Base-by-base conservation (phyloP, 176 grass and related monocot species). In the Stipa capillata region DNA sequence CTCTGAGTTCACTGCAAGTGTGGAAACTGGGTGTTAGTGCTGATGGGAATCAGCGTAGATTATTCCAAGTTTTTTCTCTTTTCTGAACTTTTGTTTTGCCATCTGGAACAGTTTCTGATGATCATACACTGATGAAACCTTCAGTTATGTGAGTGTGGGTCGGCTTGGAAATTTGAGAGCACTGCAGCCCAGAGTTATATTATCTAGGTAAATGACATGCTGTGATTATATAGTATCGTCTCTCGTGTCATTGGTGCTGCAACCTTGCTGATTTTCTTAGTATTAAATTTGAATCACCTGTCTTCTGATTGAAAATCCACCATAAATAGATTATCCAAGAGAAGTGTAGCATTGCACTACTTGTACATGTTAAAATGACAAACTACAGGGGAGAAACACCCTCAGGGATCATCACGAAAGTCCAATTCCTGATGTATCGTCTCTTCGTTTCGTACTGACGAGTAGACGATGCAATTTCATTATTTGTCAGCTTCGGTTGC, bases 101-200 rank as follows among this genome's bases (percentile, higher is more conserved):
- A 9, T 12, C 58, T 34, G 9, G 27, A 49, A 84, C 51, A 74
- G 42, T 44, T 65, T 79, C 69, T 21, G 53, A 31, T 80, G 25
- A 75, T 80, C 69, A 45, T 85, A 48, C 57, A 66, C 53, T 56
- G 77, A 63, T 76, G 69, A n/a, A n/a, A n/a, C 68, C 31, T 81
- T 69, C 7, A 36, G 76, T 76, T 70, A 62, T 73, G 70, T 75
- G 34, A 61, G 52, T 29, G 81, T 55, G 78, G 52, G 81, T 79
- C 84, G 49, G 58, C 41, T 88, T 79, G 74, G 53, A 61, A 16
- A 17, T 28, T 2, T 37, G 2, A n/a, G 48, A 28, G 17, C 41
- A 17, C 42, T 70, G 78, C 62, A 54, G 43, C 52, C 58, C n/a
- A 34, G 33, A 68, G 52, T 31, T n/a, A n/a, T 68, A 34, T 23